Conservation (phyloP, 805 yeast species). For the Candida mattraensis region DNA sequence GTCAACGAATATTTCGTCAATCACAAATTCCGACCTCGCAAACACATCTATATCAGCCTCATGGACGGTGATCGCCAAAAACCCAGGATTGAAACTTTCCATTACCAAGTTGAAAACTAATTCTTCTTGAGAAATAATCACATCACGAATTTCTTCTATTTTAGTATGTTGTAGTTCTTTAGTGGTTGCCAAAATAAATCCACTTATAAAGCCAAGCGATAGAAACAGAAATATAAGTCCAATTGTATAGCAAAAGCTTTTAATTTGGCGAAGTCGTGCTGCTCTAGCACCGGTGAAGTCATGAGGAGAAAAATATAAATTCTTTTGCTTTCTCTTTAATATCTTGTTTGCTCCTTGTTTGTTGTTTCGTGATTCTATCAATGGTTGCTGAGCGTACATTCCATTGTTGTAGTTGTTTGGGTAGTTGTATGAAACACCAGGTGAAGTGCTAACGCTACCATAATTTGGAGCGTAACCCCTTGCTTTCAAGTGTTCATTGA, state of each 20-base stretch:
- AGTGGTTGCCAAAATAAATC: constrained; percentile 82
- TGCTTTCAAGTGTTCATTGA: constrained; percentile 15
- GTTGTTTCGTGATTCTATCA: constrained; percentile 15
- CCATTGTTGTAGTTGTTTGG: constrained; percentile 7
- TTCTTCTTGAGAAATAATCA: constrained; percentile 81
- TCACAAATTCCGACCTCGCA: constrained; percentile 63
- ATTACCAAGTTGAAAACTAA: constrained; percentile 75
- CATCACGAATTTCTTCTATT: constrained; percentile 61
- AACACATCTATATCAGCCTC: constrained; percentile 80
- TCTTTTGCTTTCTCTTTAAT: constrained; percentile 23
- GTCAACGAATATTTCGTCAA: constrained; percentile 9
- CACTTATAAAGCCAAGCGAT: constrained; percentile 73
- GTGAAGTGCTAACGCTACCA: constrained; percentile 17
- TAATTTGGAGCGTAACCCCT: constrained; percentile 15
- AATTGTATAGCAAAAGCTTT: constrained; percentile 42
- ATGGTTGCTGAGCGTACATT: constrained; percentile 10
- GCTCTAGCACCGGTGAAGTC: constrained; percentile 36
- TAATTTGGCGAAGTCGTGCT: constrained; percentile 30
- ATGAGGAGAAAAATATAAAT: constrained; percentile 37
- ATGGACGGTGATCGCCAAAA: constrained; percentile 61
- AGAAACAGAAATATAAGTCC: constrained; percentile 50
- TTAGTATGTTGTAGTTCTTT: constrained; percentile 74
- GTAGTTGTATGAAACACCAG: constrained; percentile 12
- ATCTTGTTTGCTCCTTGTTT: constrained; percentile 13
- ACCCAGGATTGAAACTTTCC: constrained; percentile 85